Evolutionary conservation across 805 yeast genomes (phyloP), one percentile per base, ranked within the genome.

Genomic region (Candida xyloterini): DNA sequence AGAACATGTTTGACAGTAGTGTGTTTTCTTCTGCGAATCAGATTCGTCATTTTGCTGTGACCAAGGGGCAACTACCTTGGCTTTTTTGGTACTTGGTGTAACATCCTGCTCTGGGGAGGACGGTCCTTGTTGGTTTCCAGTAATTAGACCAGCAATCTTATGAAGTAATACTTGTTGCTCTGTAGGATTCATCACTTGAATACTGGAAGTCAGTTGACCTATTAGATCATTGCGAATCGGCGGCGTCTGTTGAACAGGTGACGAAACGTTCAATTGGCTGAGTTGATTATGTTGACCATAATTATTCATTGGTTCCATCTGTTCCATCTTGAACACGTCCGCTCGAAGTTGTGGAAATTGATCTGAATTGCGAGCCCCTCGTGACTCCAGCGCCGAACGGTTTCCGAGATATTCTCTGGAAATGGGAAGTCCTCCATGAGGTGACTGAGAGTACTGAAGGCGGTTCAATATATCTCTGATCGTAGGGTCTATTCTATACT

Each of bases 1-100:
- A 2, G 71, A 59, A 59, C 95, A 84, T 47, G 74, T 72, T 5
- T 59, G 52, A 57, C 95, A 84, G 5, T 74, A 67, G 51, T 70
- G 55, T 5, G 25, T 23, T 13, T 47, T 18, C 22, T 42, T 35
- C 10, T 18, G 33, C 14, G 15, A 27, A 15, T 40, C 43, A 3
- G 27, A 32, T 5, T 33, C 36, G 15, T 20, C 22, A 27, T 24
- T 22, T 18, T 5, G 26, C 15, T 15, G 9, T 11, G 27, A 27
- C 7, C 29, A 20, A 20, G 14, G 3, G 15, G 33, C 15, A 30
- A 11, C 10, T 11, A 13, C 10, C 7, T 30, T 18, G 15, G 7
- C 14, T 30, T 30, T 18, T 20, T 18, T 13, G 9, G 24, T 28
- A 24, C 26, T 10, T 10, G 22, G 21, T n/a, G 27, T 8, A 5